phyloP scores from a whole-genome alignment of 352 stramenopile genomes.

The Blastocystis sp. region DNA sequence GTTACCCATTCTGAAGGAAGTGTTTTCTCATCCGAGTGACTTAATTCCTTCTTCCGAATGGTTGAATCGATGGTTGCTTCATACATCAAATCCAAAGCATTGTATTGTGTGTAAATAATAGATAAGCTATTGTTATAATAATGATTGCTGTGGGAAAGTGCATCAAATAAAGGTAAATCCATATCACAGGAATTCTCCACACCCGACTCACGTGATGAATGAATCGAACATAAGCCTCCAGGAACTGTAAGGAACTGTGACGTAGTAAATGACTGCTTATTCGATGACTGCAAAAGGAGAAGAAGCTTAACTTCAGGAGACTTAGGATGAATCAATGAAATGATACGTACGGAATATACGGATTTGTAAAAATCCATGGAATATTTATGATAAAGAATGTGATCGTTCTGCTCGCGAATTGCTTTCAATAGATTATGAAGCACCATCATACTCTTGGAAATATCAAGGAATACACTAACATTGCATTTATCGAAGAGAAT shows the following conservation, averaged over 20 bases:
- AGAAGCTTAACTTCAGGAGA: slow-evolving; percentile 25
- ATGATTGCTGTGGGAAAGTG: slow-evolving; percentile 1
- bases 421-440: slow-evolving; percentile 58
- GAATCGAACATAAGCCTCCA: neutral
- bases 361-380: slow-evolving; percentile 9
- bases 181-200: neutral
- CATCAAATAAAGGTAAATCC: slow-evolving; percentile 2
- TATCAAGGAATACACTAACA: slow-evolving; percentile 51
- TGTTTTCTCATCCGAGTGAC: neutral
- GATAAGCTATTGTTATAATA: slow-evolving; percentile 57
- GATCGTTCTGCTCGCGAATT: neutral
- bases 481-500: slow-evolving; percentile 68
- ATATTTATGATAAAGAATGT: slow-evolving; percentile 21
- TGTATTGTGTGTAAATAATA: slow-evolving; percentile 35
- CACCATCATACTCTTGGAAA: slow-evolving; percentile 61
- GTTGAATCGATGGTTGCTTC: slow-evolving; percentile 8
- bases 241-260: neutral
- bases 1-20: neutral
- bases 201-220: neutral
- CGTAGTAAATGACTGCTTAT: neutral
- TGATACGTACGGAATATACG: neutral
- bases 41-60: slow-evolving; percentile 17
- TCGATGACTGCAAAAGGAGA: slow-evolving; percentile 3
- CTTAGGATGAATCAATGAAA: neutral
- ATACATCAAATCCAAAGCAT: slow-evolving; percentile 27